Evolutionary conservation across 805 yeast species (phyloP), one percentile per base, ranked within the genome.

Genomic region (Yarrowia hollandica): DNA sequence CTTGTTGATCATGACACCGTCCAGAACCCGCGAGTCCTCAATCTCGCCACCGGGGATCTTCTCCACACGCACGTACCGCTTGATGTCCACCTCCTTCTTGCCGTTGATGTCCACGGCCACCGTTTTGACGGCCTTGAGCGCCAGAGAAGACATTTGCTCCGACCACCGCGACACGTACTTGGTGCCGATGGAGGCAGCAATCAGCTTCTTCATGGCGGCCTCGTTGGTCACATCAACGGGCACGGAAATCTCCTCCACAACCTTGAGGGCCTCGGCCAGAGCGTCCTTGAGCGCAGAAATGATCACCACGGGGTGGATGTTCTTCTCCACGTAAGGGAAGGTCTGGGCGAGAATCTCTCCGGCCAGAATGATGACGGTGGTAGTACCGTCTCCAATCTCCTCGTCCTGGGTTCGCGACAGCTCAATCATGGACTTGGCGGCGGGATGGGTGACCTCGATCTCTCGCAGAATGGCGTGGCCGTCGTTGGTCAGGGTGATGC

Each of bases 1-100:
- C 74, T 94, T 94, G 77, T 94, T 94, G 67, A 94, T 80, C 75
- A 94, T 77, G 56, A 92, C 86, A 64, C 99, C 99, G 68, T 88
- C 91, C 68, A 94, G 78, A 14, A 94, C 97, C 63, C 79, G 79
- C 44, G 91, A 84, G 67, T 92, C 96, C 66, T 89, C 85, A 63
- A 94, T 90, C 65, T 94, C 99, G 38, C 97, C 99, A 69, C 99
- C 99, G 41, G 99, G 96, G 62, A 94, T 86, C 77, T 94, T 94
- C 75, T 94, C 99, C 61, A 94, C 83, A 65, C 97, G 83, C 19
- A 86, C 92, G 70, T 90, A 94, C 73, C 98, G 82, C 78, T 94
- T 94, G 70, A 84, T 83, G 72, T 94, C 99, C 65, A 94, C 88
- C 72, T 92, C 97, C 71, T 82, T 84, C 35, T 65, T 66, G 67